A percentile compares a stretch with the other conserved stretches of the same genome.
Conservation (phyloP, 352 stramenopile species). For the Phytophthora pisi region DNA sequence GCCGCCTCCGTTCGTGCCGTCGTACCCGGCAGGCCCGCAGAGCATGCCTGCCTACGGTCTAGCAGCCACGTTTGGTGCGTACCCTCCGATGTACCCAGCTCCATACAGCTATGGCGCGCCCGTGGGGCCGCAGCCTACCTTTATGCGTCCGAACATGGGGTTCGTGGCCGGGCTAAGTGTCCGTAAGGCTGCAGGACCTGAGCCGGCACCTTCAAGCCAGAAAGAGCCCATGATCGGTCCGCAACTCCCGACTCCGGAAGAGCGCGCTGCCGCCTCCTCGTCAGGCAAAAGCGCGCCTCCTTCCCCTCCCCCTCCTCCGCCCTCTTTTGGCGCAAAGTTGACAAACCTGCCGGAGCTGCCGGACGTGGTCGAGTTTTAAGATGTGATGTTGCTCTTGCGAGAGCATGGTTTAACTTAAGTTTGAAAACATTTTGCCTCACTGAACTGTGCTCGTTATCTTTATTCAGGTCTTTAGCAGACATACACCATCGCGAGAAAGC, state of each 20-base stretch:
- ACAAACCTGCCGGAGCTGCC: conserved; percentile 53
- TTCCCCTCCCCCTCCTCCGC: conserved; percentile 16
- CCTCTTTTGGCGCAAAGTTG: conserved; percentile 25
- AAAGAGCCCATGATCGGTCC: conserved; percentile 55
- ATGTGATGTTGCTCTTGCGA: conserved; percentile 12
- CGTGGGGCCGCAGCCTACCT: conserved; percentile 30
- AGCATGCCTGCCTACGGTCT: conserved; percentile 47
- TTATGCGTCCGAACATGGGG: conserved; percentile 40
- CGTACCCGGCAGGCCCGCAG: conserved; percentile 35
- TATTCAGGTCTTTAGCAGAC: background rate
- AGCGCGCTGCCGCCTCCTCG: conserved; percentile 28
- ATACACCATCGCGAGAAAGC: background rate
- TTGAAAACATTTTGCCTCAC: conserved; percentile 20
- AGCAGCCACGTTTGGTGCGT: conserved; percentile 43
- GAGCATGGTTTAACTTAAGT: conserved; percentile 43
- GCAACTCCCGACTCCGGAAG: conserved; percentile 44
- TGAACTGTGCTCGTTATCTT: background rate
- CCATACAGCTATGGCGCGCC: conserved; percentile 49
- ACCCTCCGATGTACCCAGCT: conserved; percentile 46
- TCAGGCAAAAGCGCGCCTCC: conserved; percentile 26
- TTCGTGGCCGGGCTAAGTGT: conserved; percentile 44
- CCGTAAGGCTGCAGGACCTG: conserved; percentile 25
- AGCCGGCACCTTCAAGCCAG: conserved; percentile 27
- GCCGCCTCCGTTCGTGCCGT: conserved; percentile 40
- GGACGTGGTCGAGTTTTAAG: conserved; percentile 60